phyloP scores from a whole-genome alignment of 352 stramenopile genomes.

The Stephanocyclus meneghinianus region DNA sequence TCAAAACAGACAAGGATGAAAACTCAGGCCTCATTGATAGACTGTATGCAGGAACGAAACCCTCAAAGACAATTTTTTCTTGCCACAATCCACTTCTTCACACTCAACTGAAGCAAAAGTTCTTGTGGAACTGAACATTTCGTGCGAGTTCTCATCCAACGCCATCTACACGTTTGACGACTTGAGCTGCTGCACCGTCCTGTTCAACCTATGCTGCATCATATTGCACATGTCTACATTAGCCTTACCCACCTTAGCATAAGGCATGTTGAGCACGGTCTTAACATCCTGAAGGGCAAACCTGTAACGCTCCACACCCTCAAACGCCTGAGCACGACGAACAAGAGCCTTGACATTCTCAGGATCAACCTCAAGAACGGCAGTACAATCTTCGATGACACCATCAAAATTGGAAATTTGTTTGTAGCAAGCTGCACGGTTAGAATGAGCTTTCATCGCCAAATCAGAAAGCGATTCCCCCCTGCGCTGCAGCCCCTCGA shows the following conservation, averaged over 20 bases:
- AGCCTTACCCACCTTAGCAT: conserved; percentile 73
- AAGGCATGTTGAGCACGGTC: conserved; percentile 77
- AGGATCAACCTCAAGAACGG: conserved; percentile 91
- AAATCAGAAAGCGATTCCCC: conserved; percentile 81
- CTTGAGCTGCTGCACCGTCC: conserved; percentile 81
- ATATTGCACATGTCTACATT: conserved; percentile 84
- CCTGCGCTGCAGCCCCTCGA: conserved; percentile 86
- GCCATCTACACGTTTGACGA: conserved; percentile 13
- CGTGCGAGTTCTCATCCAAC: too few species aligned
- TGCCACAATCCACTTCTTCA: neutral
- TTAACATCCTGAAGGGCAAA: conserved; percentile 85
- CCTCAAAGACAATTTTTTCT: neutral
- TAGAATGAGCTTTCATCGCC: conserved; percentile 91
- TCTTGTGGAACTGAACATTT: too few species aligned
- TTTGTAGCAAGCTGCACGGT: conserved; percentile 94
- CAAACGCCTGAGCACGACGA: conserved; percentile 91
- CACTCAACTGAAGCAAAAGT: neutral
- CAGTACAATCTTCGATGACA: conserved; percentile 92
- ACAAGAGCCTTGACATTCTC: conserved; percentile 94
- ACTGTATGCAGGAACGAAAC: neutral
- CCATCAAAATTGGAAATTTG: conserved; percentile 95
- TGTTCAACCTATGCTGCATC: conserved; percentile 83
- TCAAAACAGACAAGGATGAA: neutral
- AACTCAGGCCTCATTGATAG: neutral
- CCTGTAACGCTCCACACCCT: conserved; percentile 92